These are phyloP conservation scores for Vitis rotundifolia DNA, from an alignment of 164 flowering plant species.

Conservation along the genomic window DNA sequence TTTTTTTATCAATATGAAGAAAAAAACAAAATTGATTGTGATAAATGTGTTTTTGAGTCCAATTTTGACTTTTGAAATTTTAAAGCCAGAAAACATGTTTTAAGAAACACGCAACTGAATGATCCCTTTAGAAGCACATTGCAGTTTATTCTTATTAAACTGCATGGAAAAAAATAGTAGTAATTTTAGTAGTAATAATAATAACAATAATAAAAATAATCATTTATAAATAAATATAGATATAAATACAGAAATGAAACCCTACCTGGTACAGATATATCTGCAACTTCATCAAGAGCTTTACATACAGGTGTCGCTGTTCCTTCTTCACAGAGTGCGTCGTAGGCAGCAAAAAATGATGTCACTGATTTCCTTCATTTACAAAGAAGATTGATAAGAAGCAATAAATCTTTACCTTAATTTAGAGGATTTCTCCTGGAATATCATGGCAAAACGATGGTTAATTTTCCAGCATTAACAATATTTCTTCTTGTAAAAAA, in stretches of 20 bases:
- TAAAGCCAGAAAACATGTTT: not conserved
- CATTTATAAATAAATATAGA: too few species aligned
- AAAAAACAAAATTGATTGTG: too few species aligned
- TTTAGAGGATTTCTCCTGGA: not conserved
- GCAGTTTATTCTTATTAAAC: not conserved
- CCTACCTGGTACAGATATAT: slow-evolving; percentile 86
- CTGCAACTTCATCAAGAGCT: slow-evolving; percentile 93
- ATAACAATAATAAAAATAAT: too few species aligned
- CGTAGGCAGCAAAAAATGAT: slow-evolving; percentile 90
- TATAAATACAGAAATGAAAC: not conserved
- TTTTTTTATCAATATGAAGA: too few species aligned
- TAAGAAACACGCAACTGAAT: not conserved
- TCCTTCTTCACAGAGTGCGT: slow-evolving; percentile 96
- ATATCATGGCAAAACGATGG: not conserved
- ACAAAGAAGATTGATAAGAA: slow-evolving; percentile 6
- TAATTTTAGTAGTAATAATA: not conserved
- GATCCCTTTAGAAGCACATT: not conserved
- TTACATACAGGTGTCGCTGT: slow-evolving; percentile 82
- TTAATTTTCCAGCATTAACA: not conserved
- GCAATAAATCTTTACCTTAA: not conserved
- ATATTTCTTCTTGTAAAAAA: not conserved
- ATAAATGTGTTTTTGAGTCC: not conserved
- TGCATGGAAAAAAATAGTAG: not conserved
- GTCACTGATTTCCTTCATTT: slow-evolving; percentile 78
- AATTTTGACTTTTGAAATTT: not conserved